Evolutionary conservation across 495 filamentous ascomycete genomes (phyloP), one percentile per base, ranked within the genome.

Genomic region (Clohesyomyces aquaticus): DNA sequence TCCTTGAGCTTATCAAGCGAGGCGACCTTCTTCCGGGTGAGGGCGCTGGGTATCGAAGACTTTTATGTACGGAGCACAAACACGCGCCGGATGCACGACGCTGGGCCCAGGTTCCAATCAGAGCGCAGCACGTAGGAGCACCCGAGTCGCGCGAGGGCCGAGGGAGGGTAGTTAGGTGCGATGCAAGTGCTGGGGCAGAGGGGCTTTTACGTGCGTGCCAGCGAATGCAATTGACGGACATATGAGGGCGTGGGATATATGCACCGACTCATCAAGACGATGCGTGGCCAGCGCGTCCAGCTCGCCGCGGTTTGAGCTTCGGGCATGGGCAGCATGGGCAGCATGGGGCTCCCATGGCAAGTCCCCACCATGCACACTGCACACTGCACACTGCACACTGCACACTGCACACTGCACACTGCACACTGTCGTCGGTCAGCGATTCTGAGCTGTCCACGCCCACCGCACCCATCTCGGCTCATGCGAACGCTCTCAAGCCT

Each of bases 61-160:
- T 46, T 64, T 69, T 65, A 66, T 66, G 63, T 66, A 66, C 56
- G 55, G n/a, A 16, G 60, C 65, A 68, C 59, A 68, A 65, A 21
- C 28, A 48, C 21, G 26, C 59, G 16, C 14, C 28, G 25, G 32
- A 55, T 51, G 63, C 38, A 60, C 42, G 22, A 18, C 42, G 25
- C 56, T 38, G 59, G 18, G 3, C 8, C 19, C 43, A 58, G 38
- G 16, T 57, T 10, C 66, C 61, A 61, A 65, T 65, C 61, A 61
- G n/a, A 8, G 51, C 41, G 32, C 27, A 22, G 55, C 66, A 69
- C 66, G 66, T 61, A 65, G 66, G 50, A 49, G 66, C 61, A 68
- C 59, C 14, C 47, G 35, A 45, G 66, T 69, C 66, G 66, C 61
- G 61, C 64, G 61, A n/a, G 50, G 21, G 27, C 43, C 22, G 4